These are phyloP conservation scores for Fusarium sp. DNA, from an alignment of 2,329 filamentous ascomycete species.

Conservation along the genomic window DNA sequence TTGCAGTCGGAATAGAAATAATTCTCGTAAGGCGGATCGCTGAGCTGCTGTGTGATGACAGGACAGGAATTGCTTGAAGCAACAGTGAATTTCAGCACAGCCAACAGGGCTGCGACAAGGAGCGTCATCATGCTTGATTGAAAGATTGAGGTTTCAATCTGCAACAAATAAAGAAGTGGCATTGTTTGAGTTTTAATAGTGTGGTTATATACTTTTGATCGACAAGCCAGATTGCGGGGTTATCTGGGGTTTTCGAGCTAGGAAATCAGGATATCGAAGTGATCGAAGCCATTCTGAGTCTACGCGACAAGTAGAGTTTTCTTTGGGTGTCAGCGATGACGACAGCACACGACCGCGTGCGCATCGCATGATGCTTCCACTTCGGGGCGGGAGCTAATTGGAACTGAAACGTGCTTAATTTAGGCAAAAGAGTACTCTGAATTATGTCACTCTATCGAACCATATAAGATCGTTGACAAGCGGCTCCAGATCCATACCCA, in stretches of 20 bases:
- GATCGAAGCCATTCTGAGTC: neutral
- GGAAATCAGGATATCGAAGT: constrained; percentile 12
- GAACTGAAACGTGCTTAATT: neutral
- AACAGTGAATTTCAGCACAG: neutral
- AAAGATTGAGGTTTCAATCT: neutral
- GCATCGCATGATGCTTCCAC: neutral
- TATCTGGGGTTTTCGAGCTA: neutral
- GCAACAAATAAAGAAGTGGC: neutral
- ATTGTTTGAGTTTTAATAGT: neutral
- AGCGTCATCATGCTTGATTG: constrained; percentile 4
- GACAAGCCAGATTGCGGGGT: constrained; percentile 18
- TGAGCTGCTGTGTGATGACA: constrained; percentile 52
- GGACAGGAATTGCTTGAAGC: constrained; percentile 7
- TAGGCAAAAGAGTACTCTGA: too few relatives aligned
- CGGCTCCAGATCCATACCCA: constrained; percentile 43
- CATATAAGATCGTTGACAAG: constrained; percentile 36
- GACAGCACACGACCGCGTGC: neutral
- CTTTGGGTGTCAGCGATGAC: constrained; percentile 8
- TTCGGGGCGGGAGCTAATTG: neutral
- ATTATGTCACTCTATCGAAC: constrained; percentile 32
- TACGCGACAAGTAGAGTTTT: neutral
- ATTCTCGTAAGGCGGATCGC: constrained; percentile 71
- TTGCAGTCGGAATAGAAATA: constrained; percentile 76
- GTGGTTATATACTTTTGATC: constrained; percentile 13
- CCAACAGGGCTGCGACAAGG: neutral